Evolutionary conservation across 2,329 filamentous ascomycete genomes (phyloP).

Genomic region (Colletotrichum siamense): DNA sequence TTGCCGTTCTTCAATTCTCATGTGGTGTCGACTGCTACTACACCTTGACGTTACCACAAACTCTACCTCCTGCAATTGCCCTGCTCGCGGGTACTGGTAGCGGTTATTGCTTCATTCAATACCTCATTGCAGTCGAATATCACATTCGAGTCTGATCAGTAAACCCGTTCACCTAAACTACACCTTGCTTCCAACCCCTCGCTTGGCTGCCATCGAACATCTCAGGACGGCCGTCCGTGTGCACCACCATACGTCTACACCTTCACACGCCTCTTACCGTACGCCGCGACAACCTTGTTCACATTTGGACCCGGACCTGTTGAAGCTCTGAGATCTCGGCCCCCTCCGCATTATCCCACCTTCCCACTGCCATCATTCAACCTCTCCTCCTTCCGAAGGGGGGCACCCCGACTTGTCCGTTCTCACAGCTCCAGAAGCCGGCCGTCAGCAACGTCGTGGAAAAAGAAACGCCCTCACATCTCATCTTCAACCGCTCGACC

Average conservation of each 20-base stretch:
- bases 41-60: neutral
- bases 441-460: slow-evolving; percentile 12
- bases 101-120: neutral
- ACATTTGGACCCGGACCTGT: neutral
- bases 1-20: neutral
- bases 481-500: slow-evolving; percentile 22
- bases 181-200: neutral
- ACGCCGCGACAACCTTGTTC: slow-evolving; percentile 7
- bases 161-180: neutral
- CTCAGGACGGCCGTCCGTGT: slow-evolving; percentile 1
- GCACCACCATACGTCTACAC: neutral
- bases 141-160: neutral
- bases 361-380: neutral
- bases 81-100: neutral
- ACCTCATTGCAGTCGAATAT: neutral
- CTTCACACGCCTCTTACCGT: neutral
- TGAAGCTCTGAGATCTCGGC: slow-evolving; percentile 16
- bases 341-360: slow-evolving; percentile 1
- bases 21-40: neutral
- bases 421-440: neutral
- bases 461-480: slow-evolving; percentile 22
- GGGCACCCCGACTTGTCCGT: slow-evolving; percentile 1
- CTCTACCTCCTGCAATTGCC: neutral
- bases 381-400: neutral
- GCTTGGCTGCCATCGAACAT: slow-evolving; percentile 3